A percentile compares a stretch with the other conserved stretches of the same genome.
Evolutionary conservation across 1,284 basidiomycete genomes (phyloP).

Genomic region (Rhodotorula sp.): DNA sequence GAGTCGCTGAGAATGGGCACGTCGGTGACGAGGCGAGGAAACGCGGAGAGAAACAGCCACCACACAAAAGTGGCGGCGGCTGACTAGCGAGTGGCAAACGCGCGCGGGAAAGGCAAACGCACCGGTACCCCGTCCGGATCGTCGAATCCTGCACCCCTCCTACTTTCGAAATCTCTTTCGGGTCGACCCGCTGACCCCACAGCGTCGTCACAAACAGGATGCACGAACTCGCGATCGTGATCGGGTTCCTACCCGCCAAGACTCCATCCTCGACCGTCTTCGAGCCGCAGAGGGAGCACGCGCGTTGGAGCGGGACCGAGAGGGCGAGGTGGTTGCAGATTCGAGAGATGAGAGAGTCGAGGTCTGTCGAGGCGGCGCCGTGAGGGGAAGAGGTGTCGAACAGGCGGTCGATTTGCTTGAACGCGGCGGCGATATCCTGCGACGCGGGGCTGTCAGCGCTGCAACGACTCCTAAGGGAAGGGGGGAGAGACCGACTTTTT

Average conservation of each 20-base stretch:
- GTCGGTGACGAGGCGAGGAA: too few species aligned
- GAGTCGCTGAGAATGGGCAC: too few species aligned
- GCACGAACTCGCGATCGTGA: constrained; percentile 92
- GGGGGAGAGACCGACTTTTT: constrained; percentile 60
- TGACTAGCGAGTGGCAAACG: too few species aligned
- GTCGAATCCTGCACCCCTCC: constrained; percentile 97
- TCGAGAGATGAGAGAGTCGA: constrained; percentile 85
- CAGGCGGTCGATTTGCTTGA: constrained; percentile 88
- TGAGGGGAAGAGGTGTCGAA: constrained; percentile 59
- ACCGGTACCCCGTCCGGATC: constrained; percentile 66
- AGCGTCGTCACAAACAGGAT: constrained; percentile 89
- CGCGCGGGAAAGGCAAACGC: too few species aligned
- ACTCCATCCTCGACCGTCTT: constrained; percentile 78
- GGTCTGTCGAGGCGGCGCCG: constrained; percentile 44
- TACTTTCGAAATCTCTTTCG: constrained; percentile 86
- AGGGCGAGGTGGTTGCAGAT: constrained; percentile 91
- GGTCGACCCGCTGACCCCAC: constrained; percentile 68
- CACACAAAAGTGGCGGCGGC: too few species aligned
- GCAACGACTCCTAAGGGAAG: neutral
- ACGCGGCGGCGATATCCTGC: constrained; percentile 80
- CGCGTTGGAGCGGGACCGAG: constrained; percentile 75
- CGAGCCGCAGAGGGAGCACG: constrained; percentile 79
- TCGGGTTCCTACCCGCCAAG: constrained; percentile 87
- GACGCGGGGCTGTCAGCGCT: neutral
- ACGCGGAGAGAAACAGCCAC: too few species aligned